Conservation (phyloP, 345 rosid species). For the Noccaea bulbosa region DNA sequence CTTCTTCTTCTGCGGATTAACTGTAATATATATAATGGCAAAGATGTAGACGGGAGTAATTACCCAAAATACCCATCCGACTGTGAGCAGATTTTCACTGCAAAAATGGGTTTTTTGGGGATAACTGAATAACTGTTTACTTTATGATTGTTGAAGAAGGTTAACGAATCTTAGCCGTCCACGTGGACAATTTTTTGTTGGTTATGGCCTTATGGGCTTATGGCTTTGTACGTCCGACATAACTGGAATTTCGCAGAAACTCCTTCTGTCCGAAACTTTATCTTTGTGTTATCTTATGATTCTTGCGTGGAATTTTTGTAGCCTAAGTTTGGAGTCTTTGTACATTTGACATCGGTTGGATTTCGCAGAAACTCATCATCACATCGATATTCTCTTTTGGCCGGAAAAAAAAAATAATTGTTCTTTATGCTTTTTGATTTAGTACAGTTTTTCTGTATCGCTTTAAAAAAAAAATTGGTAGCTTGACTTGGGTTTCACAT, state of each 20-base stretch:
- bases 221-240: slow-evolving; percentile 26
- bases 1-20: background rate
- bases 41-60: background rate
- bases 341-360: background rate
- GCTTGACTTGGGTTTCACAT: slow-evolving; percentile 13
- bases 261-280: background rate
- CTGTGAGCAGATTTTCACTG: background rate
- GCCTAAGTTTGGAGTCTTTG: slow-evolving; percentile 15
- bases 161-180: slow-evolving; percentile 7
- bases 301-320: slow-evolving; percentile 4
- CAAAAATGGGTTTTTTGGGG: background rate
- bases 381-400: slow-evolving; percentile 4
- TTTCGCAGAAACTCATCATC: slow-evolving; percentile 7
- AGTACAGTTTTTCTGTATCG: background rate
- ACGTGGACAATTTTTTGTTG: background rate
- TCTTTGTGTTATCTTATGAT: background rate
- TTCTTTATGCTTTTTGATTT: background rate
- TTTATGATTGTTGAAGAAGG: background rate
- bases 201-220: background rate
- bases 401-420: background rate
- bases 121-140: background rate
- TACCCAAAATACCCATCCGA: slow-evolving; percentile 24
- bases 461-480: background rate
- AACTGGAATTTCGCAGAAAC: slow-evolving; percentile 25
- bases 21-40: background rate